phyloP scores from a whole-genome alignment of 139 green algal genomes.

The Pleodorina starrii region DNA sequence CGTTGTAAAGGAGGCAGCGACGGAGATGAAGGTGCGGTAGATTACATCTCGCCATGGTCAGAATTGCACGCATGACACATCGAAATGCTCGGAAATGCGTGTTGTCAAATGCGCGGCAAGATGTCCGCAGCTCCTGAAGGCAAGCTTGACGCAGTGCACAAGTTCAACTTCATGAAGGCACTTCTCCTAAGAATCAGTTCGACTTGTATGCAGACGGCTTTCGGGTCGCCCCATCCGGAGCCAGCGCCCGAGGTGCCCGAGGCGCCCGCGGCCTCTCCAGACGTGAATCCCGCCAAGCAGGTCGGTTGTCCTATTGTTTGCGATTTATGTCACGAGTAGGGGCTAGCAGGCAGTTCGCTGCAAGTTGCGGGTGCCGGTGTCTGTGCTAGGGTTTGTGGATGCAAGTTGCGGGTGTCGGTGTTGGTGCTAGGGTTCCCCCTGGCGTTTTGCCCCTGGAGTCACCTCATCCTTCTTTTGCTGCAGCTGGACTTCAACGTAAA shows the following conservation, averaged over 20 bases:
- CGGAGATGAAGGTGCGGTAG: conserved; percentile 31
- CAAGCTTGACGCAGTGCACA: no score
- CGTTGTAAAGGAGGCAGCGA: background rate
- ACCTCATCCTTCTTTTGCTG: background rate
- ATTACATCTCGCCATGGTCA: no score
- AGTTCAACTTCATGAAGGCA: no score
- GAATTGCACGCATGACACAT: background rate
- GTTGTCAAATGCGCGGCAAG: no score
- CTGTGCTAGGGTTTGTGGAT: background rate
- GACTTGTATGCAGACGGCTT: conserved; percentile 34
- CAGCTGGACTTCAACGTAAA: conserved; percentile 35
- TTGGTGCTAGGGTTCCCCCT: background rate
- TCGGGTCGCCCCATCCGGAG: conserved; percentile 20
- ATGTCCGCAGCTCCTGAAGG: no score
- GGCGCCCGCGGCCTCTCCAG: background rate
- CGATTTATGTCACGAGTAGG: background rate
- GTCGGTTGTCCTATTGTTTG: background rate
- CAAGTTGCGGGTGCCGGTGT: background rate
- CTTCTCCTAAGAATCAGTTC: no score
- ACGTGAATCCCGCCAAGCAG: conserved; percentile 42
- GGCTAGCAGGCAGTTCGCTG: no score
- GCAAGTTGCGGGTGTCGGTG: background rate
- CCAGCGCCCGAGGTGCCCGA: background rate
- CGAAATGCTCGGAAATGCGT: no score
- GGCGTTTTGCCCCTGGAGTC: background rate